Evolutionary conservation across 2,329 filamentous ascomycete genomes (phyloP).

Genomic region (Sphaerostilbella broomeana): DNA sequence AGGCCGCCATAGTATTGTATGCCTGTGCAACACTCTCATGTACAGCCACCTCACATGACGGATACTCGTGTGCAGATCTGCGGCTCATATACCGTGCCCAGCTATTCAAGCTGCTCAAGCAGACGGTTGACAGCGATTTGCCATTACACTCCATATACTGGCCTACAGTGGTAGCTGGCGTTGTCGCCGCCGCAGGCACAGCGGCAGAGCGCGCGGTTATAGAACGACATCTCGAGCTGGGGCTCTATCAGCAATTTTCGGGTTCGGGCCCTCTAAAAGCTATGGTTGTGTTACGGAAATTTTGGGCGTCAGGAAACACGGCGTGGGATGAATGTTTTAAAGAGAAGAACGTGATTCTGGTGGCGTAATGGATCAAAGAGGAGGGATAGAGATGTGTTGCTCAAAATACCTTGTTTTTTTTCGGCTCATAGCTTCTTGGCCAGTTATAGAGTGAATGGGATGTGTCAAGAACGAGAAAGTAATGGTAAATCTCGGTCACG

Average conservation of each 20-base stretch:
- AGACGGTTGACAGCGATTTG: background rate
- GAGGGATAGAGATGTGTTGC: background rate
- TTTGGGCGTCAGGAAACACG: constrained; percentile 2
- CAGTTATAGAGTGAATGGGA: no score
- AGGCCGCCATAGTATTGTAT: constrained; percentile 7
- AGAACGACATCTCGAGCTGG: background rate
- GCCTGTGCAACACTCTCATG: background rate
- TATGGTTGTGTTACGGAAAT: constrained; percentile 1
- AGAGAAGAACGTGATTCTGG: constrained; percentile 3
- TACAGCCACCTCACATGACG: background rate
- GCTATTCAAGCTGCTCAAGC: background rate
- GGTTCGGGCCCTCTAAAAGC: constrained; percentile 6
- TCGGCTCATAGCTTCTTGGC: no score
- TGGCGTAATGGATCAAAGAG: constrained; percentile 5
- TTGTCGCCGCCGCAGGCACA: background rate
- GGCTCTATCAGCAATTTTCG: background rate
- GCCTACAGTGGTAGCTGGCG: constrained; percentile 6
- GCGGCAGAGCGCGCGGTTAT: background rate
- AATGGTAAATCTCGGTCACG: no score
- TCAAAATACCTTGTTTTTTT: no score
- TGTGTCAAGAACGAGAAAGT: no score
- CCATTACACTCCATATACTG: constrained; percentile 2
- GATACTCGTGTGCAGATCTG: background rate
- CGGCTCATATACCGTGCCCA: background rate
- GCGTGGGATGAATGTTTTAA: constrained; percentile 4